Percentiles rank a stretch among this genome's conserved stretches.
phyloP scores from a whole-genome alignment of 2,329 filamentous ascomycete genomes.

The Trichoderma asperellum region DNA sequence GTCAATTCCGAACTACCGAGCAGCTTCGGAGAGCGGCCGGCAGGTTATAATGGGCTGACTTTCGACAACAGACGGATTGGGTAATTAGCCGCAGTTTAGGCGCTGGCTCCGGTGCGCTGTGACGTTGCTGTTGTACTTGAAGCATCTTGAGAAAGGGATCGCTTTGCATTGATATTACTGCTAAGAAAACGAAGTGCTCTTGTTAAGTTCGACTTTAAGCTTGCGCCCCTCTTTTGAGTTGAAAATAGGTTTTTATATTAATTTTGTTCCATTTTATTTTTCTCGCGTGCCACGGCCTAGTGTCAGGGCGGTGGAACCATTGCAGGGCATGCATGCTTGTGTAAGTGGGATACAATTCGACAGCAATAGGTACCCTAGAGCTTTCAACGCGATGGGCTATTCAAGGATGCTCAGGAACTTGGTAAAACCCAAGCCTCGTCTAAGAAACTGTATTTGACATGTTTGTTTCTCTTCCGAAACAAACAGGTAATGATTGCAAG shows the following conservation, averaged over 20 bases:
- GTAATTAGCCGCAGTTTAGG: constrained; percentile 2
- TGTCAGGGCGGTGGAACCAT: not conserved
- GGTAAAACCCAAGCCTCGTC: not conserved
- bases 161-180: not conserved
- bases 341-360: not conserved
- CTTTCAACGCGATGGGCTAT: not conserved
- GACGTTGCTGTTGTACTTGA: not conserved
- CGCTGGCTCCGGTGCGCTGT: not conserved
- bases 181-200: not conserved
- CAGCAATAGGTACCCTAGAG: not conserved
- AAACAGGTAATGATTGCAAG: not conserved
- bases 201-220: not conserved
- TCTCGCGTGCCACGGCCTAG: not conserved
- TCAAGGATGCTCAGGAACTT: too few relatives aligned
- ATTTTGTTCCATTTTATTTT: not conserved
- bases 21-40: not conserved
- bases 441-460: not conserved
- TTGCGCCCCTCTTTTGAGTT: not conserved
- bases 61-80: not conserved
- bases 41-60: not conserved
- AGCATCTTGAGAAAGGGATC: not conserved
- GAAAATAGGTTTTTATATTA: not conserved
- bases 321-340: too few relatives aligned
- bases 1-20: constrained; percentile 25
- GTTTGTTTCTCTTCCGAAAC: not conserved